phyloP scores from a whole-genome alignment of 1,284 basidiomycete genomes.

The Albatrellus sp. region DNA sequence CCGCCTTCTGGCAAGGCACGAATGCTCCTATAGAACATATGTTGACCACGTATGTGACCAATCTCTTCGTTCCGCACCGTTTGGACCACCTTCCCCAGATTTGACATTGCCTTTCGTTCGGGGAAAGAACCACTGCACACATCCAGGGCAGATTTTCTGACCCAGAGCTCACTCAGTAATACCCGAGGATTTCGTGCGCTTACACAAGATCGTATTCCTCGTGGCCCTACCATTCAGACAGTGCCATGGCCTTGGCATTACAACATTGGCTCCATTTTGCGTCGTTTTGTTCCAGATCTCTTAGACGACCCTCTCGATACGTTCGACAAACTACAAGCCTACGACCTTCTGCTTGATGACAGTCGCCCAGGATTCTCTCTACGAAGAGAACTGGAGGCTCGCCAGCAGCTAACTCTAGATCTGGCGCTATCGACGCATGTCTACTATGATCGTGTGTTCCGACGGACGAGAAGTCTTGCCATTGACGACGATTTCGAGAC shows the following conservation, averaged over 20 bases:
- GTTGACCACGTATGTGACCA: conserved; percentile 35
- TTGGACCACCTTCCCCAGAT: conserved; percentile 24
- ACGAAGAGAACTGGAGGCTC: conserved; percentile 37
- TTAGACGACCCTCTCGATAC: conserved; percentile 21
- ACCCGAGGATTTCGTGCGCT: conserved; percentile 39
- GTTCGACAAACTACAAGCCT: conserved; percentile 25
- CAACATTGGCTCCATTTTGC: conserved; percentile 32
- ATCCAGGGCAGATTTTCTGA: conserved; percentile 43
- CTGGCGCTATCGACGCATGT: conserved; percentile 45
- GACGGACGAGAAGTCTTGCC: conserved; percentile 14
- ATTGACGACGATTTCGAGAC: conserved; percentile 29
- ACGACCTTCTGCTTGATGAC: conserved; percentile 27
- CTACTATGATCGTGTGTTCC: conserved; percentile 34
- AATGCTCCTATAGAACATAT: conserved; percentile 36
- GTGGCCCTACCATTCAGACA: conserved; percentile 15
- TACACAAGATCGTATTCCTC: conserved; percentile 28
- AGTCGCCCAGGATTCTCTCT: conserved; percentile 26
- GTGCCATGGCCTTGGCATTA: conserved; percentile 51
- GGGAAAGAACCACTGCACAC: conserved; percentile 30
- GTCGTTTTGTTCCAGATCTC: conserved; percentile 26
- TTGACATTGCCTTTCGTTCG: conserved; percentile 45
- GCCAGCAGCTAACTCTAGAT: conserved; percentile 52
- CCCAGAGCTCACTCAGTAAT: conserved; percentile 35
- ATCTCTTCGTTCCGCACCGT: neutral
- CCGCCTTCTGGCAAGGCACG: conserved; percentile 38